Conservation (phyloP, 2,329 filamentous ascomycete genomes). For the Boeremia exigua region DNA sequence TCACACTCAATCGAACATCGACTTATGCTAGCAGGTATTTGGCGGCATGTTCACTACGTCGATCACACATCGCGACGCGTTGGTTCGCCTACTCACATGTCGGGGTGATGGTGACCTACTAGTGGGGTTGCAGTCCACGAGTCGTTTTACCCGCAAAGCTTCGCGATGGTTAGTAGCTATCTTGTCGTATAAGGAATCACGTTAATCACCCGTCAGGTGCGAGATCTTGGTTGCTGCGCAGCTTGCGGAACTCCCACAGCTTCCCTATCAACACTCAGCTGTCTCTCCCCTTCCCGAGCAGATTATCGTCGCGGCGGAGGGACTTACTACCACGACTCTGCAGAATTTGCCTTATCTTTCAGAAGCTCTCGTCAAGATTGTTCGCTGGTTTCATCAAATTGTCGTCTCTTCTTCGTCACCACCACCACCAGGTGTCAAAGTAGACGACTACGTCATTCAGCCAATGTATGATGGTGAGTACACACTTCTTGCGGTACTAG, state of each 20-base stretch:
- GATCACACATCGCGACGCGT: slow-evolving; percentile 26
- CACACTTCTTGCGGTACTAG: slow-evolving; percentile 16
- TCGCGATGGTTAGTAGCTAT: slow-evolving; percentile 23
- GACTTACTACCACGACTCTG: slow-evolving; percentile 18
- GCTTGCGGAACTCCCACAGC: slow-evolving; percentile 16
- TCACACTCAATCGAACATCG: no score
- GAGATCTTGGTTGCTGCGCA: slow-evolving; percentile 30
- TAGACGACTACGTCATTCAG: slow-evolving; percentile 19
- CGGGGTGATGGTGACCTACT: slow-evolving; percentile 27
- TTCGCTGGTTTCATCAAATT: slow-evolving; percentile 23
- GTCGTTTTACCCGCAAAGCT: slow-evolving; percentile 23
- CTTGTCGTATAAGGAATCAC: no score
- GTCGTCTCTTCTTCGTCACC: slow-evolving; percentile 12
- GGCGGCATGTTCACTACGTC: slow-evolving; percentile 26
- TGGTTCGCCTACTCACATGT: slow-evolving; percentile 22
- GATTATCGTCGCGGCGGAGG: slow-evolving; percentile 13
- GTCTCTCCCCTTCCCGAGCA: slow-evolving; percentile 10
- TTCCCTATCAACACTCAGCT: slow-evolving; percentile 18
- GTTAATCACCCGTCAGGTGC: slow-evolving; percentile 21
- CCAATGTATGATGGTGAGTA: slow-evolving; percentile 28
- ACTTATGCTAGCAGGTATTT: slow-evolving; percentile 8
- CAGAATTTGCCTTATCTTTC: slow-evolving; percentile 19
- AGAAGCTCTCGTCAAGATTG: slow-evolving; percentile 14
- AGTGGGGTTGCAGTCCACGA: slow-evolving; percentile 15
- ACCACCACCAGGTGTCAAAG: slow-evolving; percentile 6